A percentile compares a stretch with the other conserved stretches of the same genome.
These are phyloP conservation scores for Boletus bicolor DNA, from an alignment of 768 basidiomycete genomes.

Conservation along the genomic window DNA sequence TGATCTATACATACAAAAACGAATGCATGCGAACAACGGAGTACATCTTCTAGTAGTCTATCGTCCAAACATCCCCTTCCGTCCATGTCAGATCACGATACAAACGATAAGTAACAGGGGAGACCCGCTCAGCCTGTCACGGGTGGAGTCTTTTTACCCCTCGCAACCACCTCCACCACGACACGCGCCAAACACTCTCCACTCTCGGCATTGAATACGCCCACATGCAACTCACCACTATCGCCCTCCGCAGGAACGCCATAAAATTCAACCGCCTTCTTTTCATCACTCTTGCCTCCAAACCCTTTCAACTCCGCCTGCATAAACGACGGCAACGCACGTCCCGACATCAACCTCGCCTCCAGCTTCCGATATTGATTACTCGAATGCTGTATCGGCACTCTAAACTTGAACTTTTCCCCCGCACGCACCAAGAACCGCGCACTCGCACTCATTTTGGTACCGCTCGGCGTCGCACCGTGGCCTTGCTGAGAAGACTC, in stretches of 20 bases:
- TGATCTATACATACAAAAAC: constrained; percentile 20
- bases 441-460: constrained; percentile 23
- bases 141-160: constrained; percentile 28
- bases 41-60: constrained; percentile 13
- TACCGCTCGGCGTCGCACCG: constrained; percentile 19
- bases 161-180: constrained; percentile 52
- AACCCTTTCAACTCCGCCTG: constrained; percentile 46
- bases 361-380: constrained; percentile 39
- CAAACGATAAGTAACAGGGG: constrained; percentile 8
- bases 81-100: constrained; percentile 9
- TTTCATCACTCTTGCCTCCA: constrained; percentile 34
- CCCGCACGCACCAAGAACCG: constrained; percentile 53
- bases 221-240: constrained; percentile 52
- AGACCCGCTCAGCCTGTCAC: constrained; percentile 28
- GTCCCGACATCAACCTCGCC: constrained; percentile 50
- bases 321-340: constrained; percentile 54
- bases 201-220: constrained; percentile 49
- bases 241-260: constrained; percentile 51
- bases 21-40: constrained; percentile 19
- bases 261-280: constrained; percentile 53
- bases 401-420: constrained; percentile 57
- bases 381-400: constrained; percentile 38
- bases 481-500: constrained; percentile 52
- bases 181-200: constrained; percentile 53
- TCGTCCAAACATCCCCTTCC: neutral